A percentile compares a stretch with the other conserved stretches of the same genome.
Conservation (phyloP, 176 grass and related monocot genomes). For the Eragrostis nindensis region DNA sequence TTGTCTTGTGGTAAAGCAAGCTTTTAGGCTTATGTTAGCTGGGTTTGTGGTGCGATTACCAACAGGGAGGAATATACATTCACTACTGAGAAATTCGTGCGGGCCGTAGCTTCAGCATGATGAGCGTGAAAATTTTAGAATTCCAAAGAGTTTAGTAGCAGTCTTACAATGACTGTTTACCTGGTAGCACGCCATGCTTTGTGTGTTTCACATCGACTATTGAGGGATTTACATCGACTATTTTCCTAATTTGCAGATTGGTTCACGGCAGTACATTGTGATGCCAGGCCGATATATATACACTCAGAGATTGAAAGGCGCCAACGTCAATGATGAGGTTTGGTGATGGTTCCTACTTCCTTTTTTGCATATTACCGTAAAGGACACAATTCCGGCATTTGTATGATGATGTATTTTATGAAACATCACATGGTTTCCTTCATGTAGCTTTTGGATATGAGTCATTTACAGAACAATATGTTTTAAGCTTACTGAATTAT, state of each 20-base stretch:
- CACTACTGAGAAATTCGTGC: not conserved
- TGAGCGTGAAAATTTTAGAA: not conserved
- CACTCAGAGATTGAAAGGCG: conserved; percentile 81
- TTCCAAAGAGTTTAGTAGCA: not conserved
- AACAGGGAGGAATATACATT: not conserved
- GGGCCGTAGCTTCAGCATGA: not conserved
- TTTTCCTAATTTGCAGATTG: conserved; percentile 54
- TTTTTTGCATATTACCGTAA: conserved; percentile 4
- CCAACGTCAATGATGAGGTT: conserved; percentile 69
- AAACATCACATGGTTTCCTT: conserved; percentile 20
- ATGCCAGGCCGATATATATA: conserved; percentile 64
- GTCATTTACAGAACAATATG: not conserved
- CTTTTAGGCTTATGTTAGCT: not conserved
- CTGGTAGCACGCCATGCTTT: not conserved
- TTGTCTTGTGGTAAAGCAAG: not conserved
- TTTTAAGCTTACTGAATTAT: conserved; percentile 1
- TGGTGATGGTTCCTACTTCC: conserved; percentile 15
- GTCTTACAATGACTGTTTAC: not conserved
- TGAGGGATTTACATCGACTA: conserved; percentile 34
- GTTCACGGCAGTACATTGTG: conserved; percentile 67
- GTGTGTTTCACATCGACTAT: not conserved
- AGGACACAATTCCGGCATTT: not conserved
- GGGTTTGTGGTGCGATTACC: not conserved
- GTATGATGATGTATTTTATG: conserved; percentile 4
- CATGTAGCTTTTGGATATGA: conserved; percentile 16